Percentiles rank a stretch among this genome's conserved stretches.
phyloP scores from a whole-genome alignment of 2,329 filamentous ascomycete genomes.

The Colletotrichum karsti region DNA sequence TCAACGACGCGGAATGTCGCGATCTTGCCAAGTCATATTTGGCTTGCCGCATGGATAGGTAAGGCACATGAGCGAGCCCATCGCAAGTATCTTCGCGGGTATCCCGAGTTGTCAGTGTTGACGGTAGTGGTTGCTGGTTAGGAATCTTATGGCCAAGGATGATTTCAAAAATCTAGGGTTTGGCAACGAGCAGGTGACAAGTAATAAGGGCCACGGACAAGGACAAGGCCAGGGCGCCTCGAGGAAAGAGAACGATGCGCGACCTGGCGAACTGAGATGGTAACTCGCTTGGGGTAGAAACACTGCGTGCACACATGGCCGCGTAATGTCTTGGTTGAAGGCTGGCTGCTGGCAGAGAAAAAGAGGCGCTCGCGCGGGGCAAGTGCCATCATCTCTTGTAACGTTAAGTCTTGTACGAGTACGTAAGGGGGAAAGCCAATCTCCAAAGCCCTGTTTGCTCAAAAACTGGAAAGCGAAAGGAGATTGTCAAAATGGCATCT shows the following conservation, averaged over 20 bases:
- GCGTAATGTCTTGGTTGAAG: too few species aligned
- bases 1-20: conserved; percentile 88
- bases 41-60: conserved; percentile 94
- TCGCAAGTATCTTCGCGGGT: too few species aligned
- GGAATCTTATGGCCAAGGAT: conserved; percentile 95
- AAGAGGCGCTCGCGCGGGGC: too few species aligned
- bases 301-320: too few species aligned
- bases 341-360: too few species aligned
- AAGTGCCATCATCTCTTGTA: too few species aligned
- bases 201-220: conserved; percentile 25
- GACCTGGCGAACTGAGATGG: conserved; percentile 44
- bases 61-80: conserved; percentile 49
- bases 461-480: too few species aligned
- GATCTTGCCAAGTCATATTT: conserved; percentile 89
- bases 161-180: conserved; percentile 96
- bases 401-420: not conserved
- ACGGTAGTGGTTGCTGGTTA: conserved; percentile 40
- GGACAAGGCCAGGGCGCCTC: not conserved
- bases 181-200: conserved; percentile 38
- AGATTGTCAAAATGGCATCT: not conserved
- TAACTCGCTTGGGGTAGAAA: conserved; percentile 22
- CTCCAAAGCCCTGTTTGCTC: too few species aligned
- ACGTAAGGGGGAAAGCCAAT: not conserved
- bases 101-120: too few species aligned
- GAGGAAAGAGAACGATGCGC: conserved; percentile 4